Evolutionary conservation across 202 grass and related monocot species (phyloP), one percentile per base, ranked within the genome.

Genomic region (Eragrostis tef): DNA sequence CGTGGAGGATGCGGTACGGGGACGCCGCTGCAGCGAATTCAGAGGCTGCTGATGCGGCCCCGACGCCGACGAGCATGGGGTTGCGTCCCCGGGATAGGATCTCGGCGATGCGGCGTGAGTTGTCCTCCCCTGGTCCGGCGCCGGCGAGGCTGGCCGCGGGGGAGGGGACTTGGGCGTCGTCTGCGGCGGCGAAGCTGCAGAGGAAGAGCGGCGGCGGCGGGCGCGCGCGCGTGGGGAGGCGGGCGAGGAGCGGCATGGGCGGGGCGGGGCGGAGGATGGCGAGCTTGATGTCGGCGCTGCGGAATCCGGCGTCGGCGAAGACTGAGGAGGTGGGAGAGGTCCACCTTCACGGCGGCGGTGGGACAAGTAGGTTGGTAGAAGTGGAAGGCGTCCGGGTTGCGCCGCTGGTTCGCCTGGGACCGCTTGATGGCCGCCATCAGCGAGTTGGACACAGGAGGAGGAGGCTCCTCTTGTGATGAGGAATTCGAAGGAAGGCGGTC

Each of bases 341-440:
- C 96, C 17, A 98, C 92, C 79, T 88, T 95, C 50, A 95, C 90
- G 13, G 85, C 74, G 2, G 85, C 77, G 4, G 85, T 77, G 24
- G 91, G 85, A 9, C 86, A 26, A 31, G 29, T 31, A 66, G 81
- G 89, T 63, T 93, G 92, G 87, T 99, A 99, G 43, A 95, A 83
- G 74, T 99, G 92, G 83, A 99, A 95, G 26, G 88, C 89, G 82
- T 95, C 96, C 14, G 87, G 96, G 67, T 93, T 99, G 24, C 96
- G 75, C 2, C 92, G 74, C 88, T 91, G 92, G 80, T 90, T 95
- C 39, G 92, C 92, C 87, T 99, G 96, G 11, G 96, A 95, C 29
- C 92, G 84, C 89, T 91, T 99, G 85, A 99, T 87, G 58, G 96
- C 92, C 2, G 96, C 90, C 96, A 99, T 95, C 41, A 95, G 89